Conservation (phyloP, 805 yeast genomes). For the Kluyveromyces siamensis region DNA sequence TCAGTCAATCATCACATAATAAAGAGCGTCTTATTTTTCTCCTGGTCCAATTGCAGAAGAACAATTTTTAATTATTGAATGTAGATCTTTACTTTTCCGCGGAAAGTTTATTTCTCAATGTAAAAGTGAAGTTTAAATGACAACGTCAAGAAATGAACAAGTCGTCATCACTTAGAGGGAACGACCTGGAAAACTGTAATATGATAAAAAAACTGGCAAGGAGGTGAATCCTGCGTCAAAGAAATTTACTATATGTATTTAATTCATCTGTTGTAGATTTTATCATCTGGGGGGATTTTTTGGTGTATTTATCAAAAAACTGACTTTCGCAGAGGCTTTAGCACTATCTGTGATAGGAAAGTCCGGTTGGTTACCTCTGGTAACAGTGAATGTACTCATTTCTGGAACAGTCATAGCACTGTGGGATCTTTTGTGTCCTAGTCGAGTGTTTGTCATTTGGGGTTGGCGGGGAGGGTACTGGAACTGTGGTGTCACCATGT, state of each 20-base stretch:
- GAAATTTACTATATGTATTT: neutral
- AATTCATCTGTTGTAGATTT: neutral
- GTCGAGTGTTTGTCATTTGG: neutral
- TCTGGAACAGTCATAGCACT: conserved; percentile 13
- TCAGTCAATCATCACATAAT: too few species aligned
- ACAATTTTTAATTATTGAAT: too few species aligned
- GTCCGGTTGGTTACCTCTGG: neutral
- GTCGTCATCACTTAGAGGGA: too few species aligned
- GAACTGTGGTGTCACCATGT: neutral
- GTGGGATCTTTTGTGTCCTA: conserved; percentile 22
- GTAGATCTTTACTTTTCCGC: too few species aligned
- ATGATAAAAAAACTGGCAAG: too few species aligned
- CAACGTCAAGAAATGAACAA: too few species aligned
- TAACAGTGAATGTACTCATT: conserved; percentile 3
- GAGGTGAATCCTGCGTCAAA: neutral
- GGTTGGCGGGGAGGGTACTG: neutral
- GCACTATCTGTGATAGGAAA: conserved; percentile 7
- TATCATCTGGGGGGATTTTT: conserved; percentile 23
- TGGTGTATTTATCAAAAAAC: conserved; percentile 26
- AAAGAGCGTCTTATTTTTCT: too few species aligned
- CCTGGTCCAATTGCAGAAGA: too few species aligned
- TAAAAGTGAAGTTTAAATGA: too few species aligned
- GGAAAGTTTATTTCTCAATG: too few species aligned
- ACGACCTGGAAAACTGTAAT: too few species aligned
- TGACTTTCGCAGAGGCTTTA: conserved; percentile 18